Evolutionary conservation across 2,329 filamentous ascomycete genomes (phyloP).

Genomic region (Aotearoamyces nothofagi): DNA sequence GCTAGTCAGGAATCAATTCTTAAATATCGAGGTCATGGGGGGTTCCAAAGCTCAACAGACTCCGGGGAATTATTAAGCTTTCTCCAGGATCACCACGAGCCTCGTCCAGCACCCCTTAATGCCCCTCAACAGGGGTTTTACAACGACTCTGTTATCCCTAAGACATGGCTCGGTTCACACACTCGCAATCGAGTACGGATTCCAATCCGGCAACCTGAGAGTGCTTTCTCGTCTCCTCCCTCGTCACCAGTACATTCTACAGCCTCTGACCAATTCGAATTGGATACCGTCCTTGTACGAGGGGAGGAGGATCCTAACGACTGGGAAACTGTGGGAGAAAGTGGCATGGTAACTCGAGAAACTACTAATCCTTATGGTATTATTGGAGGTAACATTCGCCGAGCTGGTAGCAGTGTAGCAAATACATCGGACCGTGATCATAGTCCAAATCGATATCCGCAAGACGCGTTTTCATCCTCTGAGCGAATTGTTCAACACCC

Average conservation of each 20-base stretch:
- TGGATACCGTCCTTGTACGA: constrained; percentile 1
- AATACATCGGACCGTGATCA: constrained; percentile 12
- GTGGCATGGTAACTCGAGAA: constrained; percentile 3
- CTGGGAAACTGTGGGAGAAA: constrained; percentile 18
- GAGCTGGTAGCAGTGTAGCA: constrained; percentile 17
- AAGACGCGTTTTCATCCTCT: constrained; percentile 10
- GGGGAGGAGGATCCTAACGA: constrained; percentile 13
- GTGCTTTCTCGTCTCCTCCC: too few relatives aligned
- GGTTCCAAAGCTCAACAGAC: constrained; percentile 1
- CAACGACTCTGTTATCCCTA: background rate
- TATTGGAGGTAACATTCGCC: constrained; percentile 7
- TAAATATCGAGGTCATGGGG: constrained; percentile 1
- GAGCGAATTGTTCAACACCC: constrained; percentile 16
- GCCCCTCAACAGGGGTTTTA: background rate
- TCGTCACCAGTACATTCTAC: background rate
- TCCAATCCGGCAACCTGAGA: background rate
- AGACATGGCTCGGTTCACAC: background rate
- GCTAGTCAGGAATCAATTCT: constrained; percentile 6
- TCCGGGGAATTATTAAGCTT: background rate
- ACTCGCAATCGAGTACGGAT: background rate
- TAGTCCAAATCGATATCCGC: constrained; percentile 6
- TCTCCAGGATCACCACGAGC: background rate
- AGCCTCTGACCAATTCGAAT: constrained; percentile 1
- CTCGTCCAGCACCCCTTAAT: background rate
- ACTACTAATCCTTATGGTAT: constrained; percentile 4